Base-by-base conservation (phyloP, 108 stramenopile genomes). In the Aurantiochytrium sp. region DNA sequence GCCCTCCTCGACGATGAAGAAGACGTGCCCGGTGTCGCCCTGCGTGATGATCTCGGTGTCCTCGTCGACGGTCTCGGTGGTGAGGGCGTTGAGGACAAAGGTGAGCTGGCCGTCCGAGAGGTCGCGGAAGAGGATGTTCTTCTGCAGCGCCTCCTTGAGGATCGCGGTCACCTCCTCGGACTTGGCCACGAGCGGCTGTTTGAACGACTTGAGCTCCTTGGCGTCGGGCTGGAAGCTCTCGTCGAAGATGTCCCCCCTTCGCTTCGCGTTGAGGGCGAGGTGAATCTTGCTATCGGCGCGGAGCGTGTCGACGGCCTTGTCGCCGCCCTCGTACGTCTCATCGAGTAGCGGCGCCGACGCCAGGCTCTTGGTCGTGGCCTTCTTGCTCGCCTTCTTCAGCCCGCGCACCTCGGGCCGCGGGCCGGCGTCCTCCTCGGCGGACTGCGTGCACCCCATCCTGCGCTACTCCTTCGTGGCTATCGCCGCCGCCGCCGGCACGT, bases 1-100 rank as follows among this genome's bases (percentile, higher is more conserved):
- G 55, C 97, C 97, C 87, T 96, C 95, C 36, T 96, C 94, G 17
- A 98, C 87, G 86, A 98, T 96, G 94, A 96, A 98, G 88, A 97
- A 98, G 19, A 94, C 95, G 88, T 97, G 95, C 12, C 97, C 97
- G 55, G 94, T 94, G 92, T 98, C 97, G 36, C 96, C 96, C 90
- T 95, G 92, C 31, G 88, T 90, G 68, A 95, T 92, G 88, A 91
- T 95, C 65, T 95, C 92, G 24, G 95, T 95, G 30, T 96, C 97
- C 4, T 21, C 37, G 17, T 21, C 41, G 3, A 85, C 37, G 10
- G 12, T 37, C 69, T 19, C 32, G 6, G 17, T 37, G 50, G 87
- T 73, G 37, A 88, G 15, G 24, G 88, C 88, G 6, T 73, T 69
- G 30, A 88, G 42, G n/a, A 88, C 54, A 6, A 48, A 15, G 41